Percentiles rank a stretch among this genome's conserved stretches.
phyloP scores from a whole-genome alignment of 148 eudicot genomes.

The Polygonum maritimum region DNA sequence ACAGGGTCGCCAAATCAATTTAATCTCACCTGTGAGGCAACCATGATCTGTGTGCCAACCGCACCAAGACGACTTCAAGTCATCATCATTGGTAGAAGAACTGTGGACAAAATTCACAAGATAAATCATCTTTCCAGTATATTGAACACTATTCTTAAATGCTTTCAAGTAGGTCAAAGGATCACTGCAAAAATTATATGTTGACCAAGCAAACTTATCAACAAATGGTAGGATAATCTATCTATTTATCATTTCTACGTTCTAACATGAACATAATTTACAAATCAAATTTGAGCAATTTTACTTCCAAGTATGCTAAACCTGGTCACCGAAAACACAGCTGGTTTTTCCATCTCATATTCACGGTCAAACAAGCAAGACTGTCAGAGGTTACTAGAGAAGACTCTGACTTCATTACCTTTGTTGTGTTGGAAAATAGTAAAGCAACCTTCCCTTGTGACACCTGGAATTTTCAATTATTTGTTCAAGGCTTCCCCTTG shows the following conservation, averaged over 20 bases:
- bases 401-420: slow-evolving; percentile 29
- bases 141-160: neutral
- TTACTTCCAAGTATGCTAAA: neutral
- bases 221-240: neutral
- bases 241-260: neutral
- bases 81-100: slow-evolving; percentile 29
- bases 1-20: neutral
- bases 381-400: neutral
- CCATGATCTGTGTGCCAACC: slow-evolving; percentile 99
- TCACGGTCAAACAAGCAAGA: neutral
- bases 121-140: neutral
- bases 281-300: neutral
- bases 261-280: neutral
- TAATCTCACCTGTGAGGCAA: slow-evolving; percentile 71
- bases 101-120: slow-evolving; percentile 28
- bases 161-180: neutral
- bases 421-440: slow-evolving; percentile 69
- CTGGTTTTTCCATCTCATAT: neutral
- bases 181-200: neutral
- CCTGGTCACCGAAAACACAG: neutral
- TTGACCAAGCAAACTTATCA: neutral
- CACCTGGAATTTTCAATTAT: slow-evolving; percentile 72
- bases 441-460: slow-evolving; percentile 91
- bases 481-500: slow-evolving; percentile 59
- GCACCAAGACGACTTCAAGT: slow-evolving; percentile 84